phyloP scores from a whole-genome alignment of 2,329 filamentous ascomycete genomes.

The Pyricularia grisea region DNA sequence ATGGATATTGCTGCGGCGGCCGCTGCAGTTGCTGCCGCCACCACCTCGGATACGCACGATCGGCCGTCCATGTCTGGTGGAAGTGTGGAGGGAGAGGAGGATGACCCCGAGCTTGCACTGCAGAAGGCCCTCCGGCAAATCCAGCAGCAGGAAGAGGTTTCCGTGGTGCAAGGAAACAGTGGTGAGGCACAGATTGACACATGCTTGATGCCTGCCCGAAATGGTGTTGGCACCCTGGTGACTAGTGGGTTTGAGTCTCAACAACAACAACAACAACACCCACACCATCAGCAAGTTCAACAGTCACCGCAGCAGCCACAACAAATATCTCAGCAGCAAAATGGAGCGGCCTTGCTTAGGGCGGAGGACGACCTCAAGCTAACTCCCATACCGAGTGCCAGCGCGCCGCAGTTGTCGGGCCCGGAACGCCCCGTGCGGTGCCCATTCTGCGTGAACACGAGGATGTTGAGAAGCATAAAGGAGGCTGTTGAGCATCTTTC shows the following conservation, averaged over 20 bases:
- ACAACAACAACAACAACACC: conserved; percentile 9
- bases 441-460: conserved; percentile 52
- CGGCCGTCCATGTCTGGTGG: background rate
- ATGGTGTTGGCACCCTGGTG: background rate
- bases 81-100: conserved; percentile 18
- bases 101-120: conserved; percentile 48
- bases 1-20: conserved; percentile 2
- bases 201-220: background rate
- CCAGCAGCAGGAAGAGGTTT: conserved; percentile 52
- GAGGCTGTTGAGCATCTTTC: conserved; percentile 55
- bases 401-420: conserved; percentile 16
- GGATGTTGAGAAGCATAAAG: conserved; percentile 51
- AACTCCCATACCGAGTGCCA: conserved; percentile 41
- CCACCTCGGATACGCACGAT: background rate
- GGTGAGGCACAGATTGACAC: background rate
- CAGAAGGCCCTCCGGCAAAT: conserved; percentile 50
- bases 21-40: conserved; percentile 5
- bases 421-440: conserved; percentile 42
- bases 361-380: conserved; percentile 36
- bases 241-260: background rate
- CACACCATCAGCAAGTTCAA: conserved; percentile 10
- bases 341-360: background rate
- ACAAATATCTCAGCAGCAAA: background rate
- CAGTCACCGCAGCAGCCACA: background rate
- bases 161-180: conserved; percentile 16